Base-by-base conservation (phyloP, 75 land plant genomes). In the Sequoiadendron giganteum region DNA sequence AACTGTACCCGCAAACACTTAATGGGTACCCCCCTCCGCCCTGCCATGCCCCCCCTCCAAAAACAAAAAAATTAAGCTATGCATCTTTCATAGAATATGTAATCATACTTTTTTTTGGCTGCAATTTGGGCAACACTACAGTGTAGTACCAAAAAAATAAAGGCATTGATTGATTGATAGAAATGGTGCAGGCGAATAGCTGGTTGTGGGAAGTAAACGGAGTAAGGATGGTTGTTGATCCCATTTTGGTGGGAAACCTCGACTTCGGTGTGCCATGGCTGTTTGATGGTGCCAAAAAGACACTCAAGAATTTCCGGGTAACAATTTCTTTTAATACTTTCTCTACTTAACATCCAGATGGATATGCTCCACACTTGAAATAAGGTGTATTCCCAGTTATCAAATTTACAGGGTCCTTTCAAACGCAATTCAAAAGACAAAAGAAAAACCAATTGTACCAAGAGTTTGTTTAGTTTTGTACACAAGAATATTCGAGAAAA, bases 231-330 rank as follows among this genome's bases (percentile, higher is more conserved):
- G 86, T 96, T 83, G 97, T 97, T 77, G 99, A 97, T 93, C 99
- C 98, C 84, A 93, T 97, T 30, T 83, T 97, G 87, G 98, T 97
- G 28, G 99, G 99, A 6, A 97, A 94, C 87, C 93, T 97, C 65
- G 98, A 97, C 84, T 96, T 97, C 90, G 98, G 99, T 6, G 88
- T 95, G 78, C 98, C 99, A 0, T 96, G 90, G 93, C 93, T 97
- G 48, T 97, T 93, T 90, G 98, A 97, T 87, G 98, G 91, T 49
- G 92, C 95, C 39, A 97, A 96, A 90, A 97, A 93, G 91, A 72
- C 90, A 2, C 72, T 97, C 87, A 94, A 93, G 88, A 91, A 93
- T 85, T 96, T 96, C 88, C 85, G 85, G 91, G 96, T 94, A 73
- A 55, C 28, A 25, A 82, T 39, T 16, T 39, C 75, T 3, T 48